A percentile compares a stretch with the other conserved stretches of the same genome.
These are phyloP conservation scores for Acorus gramineus DNA, from an alignment of 106 monocot species.

Conservation along the genomic window DNA sequence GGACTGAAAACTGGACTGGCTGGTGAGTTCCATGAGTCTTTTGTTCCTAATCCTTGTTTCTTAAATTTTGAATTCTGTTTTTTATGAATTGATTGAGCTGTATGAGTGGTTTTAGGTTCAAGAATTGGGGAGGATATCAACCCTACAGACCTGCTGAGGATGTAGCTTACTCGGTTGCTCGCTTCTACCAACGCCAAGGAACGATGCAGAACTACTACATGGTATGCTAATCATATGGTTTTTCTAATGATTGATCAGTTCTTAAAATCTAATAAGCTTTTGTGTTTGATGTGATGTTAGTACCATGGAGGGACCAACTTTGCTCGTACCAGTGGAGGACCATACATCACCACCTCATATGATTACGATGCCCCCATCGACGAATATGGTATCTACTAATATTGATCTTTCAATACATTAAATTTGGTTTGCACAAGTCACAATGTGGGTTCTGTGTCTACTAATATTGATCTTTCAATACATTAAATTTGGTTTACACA, in stretches of 20 bases:
- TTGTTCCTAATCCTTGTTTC: background rate
- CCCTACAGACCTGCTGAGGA: slow-evolving; percentile 57
- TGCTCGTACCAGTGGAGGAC: slow-evolving; percentile 51
- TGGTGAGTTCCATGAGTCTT: slow-evolving; percentile 24
- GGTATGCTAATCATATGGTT: slow-evolving; percentile 14
- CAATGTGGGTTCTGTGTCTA: background rate
- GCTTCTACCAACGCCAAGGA: slow-evolving; percentile 48
- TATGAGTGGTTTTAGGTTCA: slow-evolving; percentile 28
- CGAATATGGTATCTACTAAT: slow-evolving; percentile 46
- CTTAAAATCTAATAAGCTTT: background rate
- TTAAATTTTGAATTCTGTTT: background rate
- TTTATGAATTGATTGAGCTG: background rate
- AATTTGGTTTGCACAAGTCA: background rate
- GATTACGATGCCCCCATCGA: slow-evolving; percentile 74
- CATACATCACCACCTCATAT: slow-evolving; percentile 62
- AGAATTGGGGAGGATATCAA: slow-evolving; percentile 40
- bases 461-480: background rate
- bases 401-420: background rate
- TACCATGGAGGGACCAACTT: slow-evolving; percentile 84
- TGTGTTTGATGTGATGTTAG: slow-evolving; percentile 4
- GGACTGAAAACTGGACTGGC: slow-evolving; percentile 84
- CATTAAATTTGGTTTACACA: too few species aligned
- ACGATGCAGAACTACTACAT: slow-evolving; percentile 66
- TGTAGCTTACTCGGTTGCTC: slow-evolving; percentile 44
- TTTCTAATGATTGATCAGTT: background rate